phyloP scores from a whole-genome alignment of 305 asterid genomes.

The Fraxinus nigra region DNA sequence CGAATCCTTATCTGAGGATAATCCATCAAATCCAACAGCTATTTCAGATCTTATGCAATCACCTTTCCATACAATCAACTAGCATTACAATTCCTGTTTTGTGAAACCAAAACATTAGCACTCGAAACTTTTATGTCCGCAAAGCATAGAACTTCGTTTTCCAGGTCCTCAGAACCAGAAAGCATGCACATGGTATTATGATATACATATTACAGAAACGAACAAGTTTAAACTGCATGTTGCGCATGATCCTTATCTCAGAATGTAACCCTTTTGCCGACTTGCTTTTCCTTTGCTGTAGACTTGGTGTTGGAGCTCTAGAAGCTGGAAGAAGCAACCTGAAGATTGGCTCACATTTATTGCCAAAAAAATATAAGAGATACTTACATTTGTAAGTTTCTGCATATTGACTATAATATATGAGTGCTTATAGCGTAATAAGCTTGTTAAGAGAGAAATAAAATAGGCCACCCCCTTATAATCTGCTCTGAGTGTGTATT shows the following conservation, averaged over 20 bases:
- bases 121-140: neutral
- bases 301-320: slow-evolving; percentile 90
- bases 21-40: neutral
- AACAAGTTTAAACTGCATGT: neutral
- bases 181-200: neutral
- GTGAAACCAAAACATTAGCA: neutral
- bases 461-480: slow-evolving; percentile 18
- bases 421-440: slow-evolving; percentile 28
- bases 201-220: neutral
- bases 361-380: slow-evolving; percentile 20
- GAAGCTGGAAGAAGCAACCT: slow-evolving; percentile 22
- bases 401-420: neutral
- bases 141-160: neutral
- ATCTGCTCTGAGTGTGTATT: neutral
- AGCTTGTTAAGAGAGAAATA: slow-evolving; percentile 25
- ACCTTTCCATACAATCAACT: neutral
- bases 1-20: neutral
- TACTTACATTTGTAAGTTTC: slow-evolving; percentile 12
- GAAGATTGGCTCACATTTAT: slow-evolving; percentile 5
- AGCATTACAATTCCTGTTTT: neutral
- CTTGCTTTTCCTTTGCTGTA: slow-evolving; percentile 38
- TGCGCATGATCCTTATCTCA: neutral
- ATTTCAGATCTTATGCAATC: neutral
- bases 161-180: neutral
- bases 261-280: neutral